Conservation (phyloP, 192 early-diverging fungal genomes). For the Dimargaris verticillata region DNA sequence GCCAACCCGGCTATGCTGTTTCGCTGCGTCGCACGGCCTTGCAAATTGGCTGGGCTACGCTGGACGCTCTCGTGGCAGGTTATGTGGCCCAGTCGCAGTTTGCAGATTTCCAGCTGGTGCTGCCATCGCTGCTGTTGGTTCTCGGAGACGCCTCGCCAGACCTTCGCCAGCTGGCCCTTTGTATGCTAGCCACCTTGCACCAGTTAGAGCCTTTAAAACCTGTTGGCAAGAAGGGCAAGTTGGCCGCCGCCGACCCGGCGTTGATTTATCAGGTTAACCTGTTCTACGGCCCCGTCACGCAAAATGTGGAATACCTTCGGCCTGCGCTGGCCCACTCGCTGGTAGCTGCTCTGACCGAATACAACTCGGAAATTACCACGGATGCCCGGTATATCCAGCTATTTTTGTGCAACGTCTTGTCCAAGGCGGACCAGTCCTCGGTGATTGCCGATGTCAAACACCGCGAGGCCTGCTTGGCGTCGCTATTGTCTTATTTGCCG, state of each 20-base stretch:
- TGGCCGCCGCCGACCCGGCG: conserved; percentile 10
- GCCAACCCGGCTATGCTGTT: conserved; percentile 6
- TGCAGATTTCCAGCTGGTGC: conserved; percentile 45
- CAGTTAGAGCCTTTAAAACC: conserved; percentile 22
- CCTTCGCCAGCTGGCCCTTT: conserved; percentile 40
- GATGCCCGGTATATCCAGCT: conserved; percentile 23
- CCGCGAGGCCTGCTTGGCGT: neutral
- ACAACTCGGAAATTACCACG: conserved; percentile 25
- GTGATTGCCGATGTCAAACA: neutral
- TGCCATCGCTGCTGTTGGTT: conserved; percentile 53
- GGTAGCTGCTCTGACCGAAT: conserved; percentile 28
- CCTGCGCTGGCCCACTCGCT: conserved; percentile 26
- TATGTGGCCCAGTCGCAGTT: conserved; percentile 1
- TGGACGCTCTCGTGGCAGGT: conserved; percentile 14
- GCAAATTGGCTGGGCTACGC: conserved; percentile 34
- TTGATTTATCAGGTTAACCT: conserved; percentile 36
- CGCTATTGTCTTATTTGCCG: neutral
- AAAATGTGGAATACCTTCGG: conserved; percentile 38
- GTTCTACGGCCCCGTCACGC: conserved; percentile 34
- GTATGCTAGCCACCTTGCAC: conserved; percentile 33
- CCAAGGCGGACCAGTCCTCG: neutral
- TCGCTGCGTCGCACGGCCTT: conserved; percentile 28
- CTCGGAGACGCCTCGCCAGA: conserved; percentile 32
- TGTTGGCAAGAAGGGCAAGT: conserved; percentile 17
- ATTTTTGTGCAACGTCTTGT: neutral